Base-by-base conservation (phyloP, 2,329 filamentous ascomycete species). In the Colletotrichum plurivorum region DNA sequence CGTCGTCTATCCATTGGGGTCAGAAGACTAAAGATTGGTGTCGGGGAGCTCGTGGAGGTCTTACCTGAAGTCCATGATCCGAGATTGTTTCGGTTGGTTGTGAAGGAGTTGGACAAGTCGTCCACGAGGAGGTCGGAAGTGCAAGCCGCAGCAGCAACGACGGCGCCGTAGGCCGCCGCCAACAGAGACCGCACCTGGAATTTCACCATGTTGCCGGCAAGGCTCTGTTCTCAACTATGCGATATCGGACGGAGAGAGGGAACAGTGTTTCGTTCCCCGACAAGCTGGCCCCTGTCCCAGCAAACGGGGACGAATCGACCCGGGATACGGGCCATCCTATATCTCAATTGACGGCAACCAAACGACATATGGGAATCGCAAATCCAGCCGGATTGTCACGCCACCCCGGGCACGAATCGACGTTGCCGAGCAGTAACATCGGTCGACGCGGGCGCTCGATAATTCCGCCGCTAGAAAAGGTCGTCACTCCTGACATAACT, bases 1-100 rank as follows among this genome's bases (percentile, higher is more conserved):
- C 82, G 77, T 88, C 86, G 71, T 88, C 86, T 87, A 9, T 45
- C 10, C 39, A 27, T 22, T 60, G 51, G 31, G 67, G 67, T 72
- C 48, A 73, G 46, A 4, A 4, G 1, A n/a, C 12, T 15, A 7
- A 12, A 22, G n/a, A 3, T n/a, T n/a, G 39, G 13, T 60, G 46
- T 15, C 18, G 10, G 20, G 15, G 61, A 51, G 2, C 18, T 16
- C 8, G 10, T 2, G 9, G 36, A 9, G 18, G 25, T 71, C 76
- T 70, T 69, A 81, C 80, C 80, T 73, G 77, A 80, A 20, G 79
- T 80, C 73, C 75, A 81, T 56, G 76, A 74, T 4, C 75, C 76
- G 4, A 80, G 73, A 52, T 74, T 77, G 72, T 82, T 81, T 55
- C 71, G 72, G 63, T 77, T 76, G 18, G 70, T 77, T 6, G 76